A percentile compares a stretch with the other conserved stretches of the same genome.
These are phyloP conservation scores for Coffea humblotiana DNA, from an alignment of 305 asterid species.

Conservation along the genomic window DNA sequence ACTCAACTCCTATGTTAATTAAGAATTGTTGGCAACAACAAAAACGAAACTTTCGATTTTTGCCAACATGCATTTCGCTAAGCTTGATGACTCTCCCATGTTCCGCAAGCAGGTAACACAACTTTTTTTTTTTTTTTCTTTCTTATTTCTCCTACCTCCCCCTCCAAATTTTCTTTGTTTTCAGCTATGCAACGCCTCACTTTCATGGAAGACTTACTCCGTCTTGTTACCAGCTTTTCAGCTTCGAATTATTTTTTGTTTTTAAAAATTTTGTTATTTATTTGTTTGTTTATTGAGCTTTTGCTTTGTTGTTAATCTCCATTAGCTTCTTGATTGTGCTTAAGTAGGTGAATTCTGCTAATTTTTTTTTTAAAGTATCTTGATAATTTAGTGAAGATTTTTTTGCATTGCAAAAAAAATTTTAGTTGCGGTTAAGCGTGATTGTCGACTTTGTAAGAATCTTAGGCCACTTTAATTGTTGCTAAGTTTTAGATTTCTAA, in stretches of 20 bases:
- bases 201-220: too few relatives aligned
- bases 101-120: constrained; percentile 91
- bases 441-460: background rate
- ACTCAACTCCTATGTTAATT: constrained; percentile 34
- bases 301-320: background rate
- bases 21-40: constrained; percentile 9
- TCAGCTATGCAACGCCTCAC: constrained; percentile 2
- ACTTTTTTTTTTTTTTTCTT: background rate
- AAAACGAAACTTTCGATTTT: background rate
- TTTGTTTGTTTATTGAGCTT: background rate
- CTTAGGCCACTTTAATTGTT: background rate
- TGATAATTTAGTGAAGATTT: background rate
- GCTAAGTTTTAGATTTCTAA: background rate
- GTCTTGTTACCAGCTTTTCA: background rate
- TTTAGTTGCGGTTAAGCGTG: background rate
- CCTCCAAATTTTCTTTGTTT: background rate
- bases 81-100: constrained; percentile 99
- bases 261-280: too few relatives aligned
- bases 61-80: constrained; percentile 79
- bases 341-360: background rate
- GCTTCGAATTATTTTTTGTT: background rate
- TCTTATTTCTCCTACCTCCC: background rate
- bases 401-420: too few relatives aligned
- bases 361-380: background rate
- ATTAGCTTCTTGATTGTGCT: background rate